Percentiles rank a stretch among this genome's conserved stretches.
Conservation (phyloP, 2,329 filamentous ascomycete genomes). For the Ambrosiella beaveri region DNA sequence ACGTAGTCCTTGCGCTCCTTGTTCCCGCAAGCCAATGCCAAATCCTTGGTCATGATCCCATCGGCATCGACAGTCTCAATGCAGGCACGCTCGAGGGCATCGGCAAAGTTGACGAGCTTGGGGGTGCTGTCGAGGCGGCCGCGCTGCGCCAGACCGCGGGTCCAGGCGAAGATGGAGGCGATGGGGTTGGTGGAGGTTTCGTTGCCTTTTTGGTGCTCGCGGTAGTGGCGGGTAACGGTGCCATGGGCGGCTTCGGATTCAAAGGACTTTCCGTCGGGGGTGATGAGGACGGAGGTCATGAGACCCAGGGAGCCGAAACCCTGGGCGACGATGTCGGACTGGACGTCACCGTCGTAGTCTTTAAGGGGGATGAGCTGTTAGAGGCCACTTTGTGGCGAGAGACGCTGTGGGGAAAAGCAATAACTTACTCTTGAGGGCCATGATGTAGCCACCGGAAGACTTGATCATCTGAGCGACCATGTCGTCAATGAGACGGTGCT, state of each 20-base stretch:
- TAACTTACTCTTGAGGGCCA: conserved; percentile 85
- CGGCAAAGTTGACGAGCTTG: conserved; percentile 77
- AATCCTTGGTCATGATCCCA: conserved; percentile 97
- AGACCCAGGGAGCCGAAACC: conserved; percentile 95
- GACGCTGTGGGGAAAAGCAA: not conserved
- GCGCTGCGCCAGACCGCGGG: conserved; percentile 79
- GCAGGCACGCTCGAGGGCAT: conserved; percentile 82
- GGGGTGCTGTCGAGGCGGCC: conserved; percentile 87
- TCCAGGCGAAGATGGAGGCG: conserved; percentile 98
- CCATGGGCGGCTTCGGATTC: conserved; percentile 97
- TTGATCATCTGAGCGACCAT: conserved; percentile 99
- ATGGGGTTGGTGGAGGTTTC: conserved; percentile 98
- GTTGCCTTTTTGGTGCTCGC: conserved; percentile 94
- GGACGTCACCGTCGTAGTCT: conserved; percentile 99
- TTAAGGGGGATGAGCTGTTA: conserved; percentile 2
- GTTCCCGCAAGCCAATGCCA: conserved; percentile 88
- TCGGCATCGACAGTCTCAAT: conserved; percentile 86
- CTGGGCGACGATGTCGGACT: conserved; percentile 95
- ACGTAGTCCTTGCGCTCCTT: conserved; percentile 71
- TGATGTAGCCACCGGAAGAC: conserved; percentile 88
- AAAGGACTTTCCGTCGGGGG: conserved; percentile 89
- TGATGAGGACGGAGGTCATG: conserved; percentile 96
- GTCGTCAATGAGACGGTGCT: conserved; percentile 97
- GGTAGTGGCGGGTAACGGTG: conserved; percentile 95
- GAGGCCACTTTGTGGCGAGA: not conserved